Percentiles rank a stretch among this genome's conserved stretches.
phyloP scores from a whole-genome alignment of 1,139 yeast species.

The Debaryomyces udenii region DNA sequence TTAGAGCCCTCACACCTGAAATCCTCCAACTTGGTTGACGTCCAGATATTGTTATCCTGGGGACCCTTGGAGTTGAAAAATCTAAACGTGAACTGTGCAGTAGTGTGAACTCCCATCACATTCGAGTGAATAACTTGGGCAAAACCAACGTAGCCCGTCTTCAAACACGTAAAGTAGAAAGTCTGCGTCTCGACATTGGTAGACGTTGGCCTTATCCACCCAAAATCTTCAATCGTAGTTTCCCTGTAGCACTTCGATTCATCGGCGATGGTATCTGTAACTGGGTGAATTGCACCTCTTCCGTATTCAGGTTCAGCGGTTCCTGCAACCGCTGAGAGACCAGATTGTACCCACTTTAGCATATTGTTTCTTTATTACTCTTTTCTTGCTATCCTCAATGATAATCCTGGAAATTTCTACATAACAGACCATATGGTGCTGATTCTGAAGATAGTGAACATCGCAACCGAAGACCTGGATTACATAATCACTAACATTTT shows the following conservation, averaged over 20 bases:
- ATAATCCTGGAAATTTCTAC: too few relatives aligned
- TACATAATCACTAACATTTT: neutral
- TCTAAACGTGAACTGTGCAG: constrained; percentile 94
- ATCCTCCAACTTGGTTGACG: constrained; percentile 85
- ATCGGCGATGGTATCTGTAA: constrained; percentile 62
- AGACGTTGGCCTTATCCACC: constrained; percentile 72
- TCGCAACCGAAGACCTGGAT: constrained; percentile 3
- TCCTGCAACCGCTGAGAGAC: constrained; percentile 93
- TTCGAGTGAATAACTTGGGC: constrained; percentile 95
- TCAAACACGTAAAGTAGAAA: constrained; percentile 74
- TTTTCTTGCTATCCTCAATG: neutral
- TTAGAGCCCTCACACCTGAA: constrained; percentile 76
- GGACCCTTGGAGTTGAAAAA: constrained; percentile 58
- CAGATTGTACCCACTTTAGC: constrained; percentile 86
- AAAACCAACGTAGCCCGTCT: constrained; percentile 73
- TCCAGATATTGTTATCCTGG: constrained; percentile 63
- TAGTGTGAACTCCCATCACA: constrained; percentile 83
- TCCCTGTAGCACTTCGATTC: constrained; percentile 37
- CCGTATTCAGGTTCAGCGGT: constrained; percentile 98
- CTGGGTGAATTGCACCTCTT: constrained; percentile 85
- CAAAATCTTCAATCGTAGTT: constrained; percentile 65
- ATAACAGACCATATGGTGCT: too few relatives aligned
- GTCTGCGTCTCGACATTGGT: constrained; percentile 96
- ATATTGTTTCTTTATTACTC: constrained; percentile 30
- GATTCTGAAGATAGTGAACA: constrained; percentile 3